These are phyloP conservation scores for Rhodocollybia butyracea DNA, from an alignment of 768 basidiomycete species.

Conservation along the genomic window DNA sequence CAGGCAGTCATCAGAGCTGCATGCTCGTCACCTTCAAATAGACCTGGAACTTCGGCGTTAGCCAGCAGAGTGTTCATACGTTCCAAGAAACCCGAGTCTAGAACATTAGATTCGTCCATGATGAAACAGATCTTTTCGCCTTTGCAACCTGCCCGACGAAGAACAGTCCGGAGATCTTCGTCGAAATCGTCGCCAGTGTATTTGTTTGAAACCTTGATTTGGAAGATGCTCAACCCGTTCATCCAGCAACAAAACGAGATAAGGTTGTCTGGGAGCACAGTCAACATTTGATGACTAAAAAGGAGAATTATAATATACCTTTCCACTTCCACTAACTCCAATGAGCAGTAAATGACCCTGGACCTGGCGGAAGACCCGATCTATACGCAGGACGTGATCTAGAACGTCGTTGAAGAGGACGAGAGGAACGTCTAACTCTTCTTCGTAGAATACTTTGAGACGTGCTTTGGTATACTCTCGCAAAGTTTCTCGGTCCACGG, in stretches of 20 bases:
- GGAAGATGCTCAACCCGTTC: slow-evolving; percentile 98
- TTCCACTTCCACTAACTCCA: slow-evolving; percentile 97
- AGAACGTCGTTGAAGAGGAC: slow-evolving; percentile 98
- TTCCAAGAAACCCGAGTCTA: slow-evolving; percentile 98
- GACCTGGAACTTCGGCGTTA: slow-evolving; percentile 99
- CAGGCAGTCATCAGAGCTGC: slow-evolving; percentile 98
- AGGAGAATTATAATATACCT: slow-evolving; percentile 50
- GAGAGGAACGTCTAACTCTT: slow-evolving; percentile 95
- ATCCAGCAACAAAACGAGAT: slow-evolving; percentile 99
- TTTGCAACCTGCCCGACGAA: slow-evolving; percentile 95
- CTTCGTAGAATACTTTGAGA: slow-evolving; percentile 97
- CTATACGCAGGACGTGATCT: slow-evolving; percentile 96
- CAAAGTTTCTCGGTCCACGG: slow-evolving; percentile 89
- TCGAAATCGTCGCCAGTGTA: slow-evolving; percentile 99
- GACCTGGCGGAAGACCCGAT: slow-evolving; percentile 97
- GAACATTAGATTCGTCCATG: slow-evolving; percentile 99
- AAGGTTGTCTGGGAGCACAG: slow-evolving; percentile 72
- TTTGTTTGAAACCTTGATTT: slow-evolving; percentile 99
- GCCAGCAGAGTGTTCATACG: slow-evolving; percentile 99
- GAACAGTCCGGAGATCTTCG: slow-evolving; percentile 91
- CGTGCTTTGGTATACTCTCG: slow-evolving; percentile 97
- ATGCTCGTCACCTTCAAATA: slow-evolving; percentile 99
- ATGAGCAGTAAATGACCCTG: slow-evolving; percentile 96
- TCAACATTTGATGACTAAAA: slow-evolving; percentile 14
- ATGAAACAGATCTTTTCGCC: slow-evolving; percentile 99